Evolutionary conservation across 1,284 basidiomycete genomes (phyloP), one percentile per base, ranked within the genome.

Genomic region (Vanrija humicola): DNA sequence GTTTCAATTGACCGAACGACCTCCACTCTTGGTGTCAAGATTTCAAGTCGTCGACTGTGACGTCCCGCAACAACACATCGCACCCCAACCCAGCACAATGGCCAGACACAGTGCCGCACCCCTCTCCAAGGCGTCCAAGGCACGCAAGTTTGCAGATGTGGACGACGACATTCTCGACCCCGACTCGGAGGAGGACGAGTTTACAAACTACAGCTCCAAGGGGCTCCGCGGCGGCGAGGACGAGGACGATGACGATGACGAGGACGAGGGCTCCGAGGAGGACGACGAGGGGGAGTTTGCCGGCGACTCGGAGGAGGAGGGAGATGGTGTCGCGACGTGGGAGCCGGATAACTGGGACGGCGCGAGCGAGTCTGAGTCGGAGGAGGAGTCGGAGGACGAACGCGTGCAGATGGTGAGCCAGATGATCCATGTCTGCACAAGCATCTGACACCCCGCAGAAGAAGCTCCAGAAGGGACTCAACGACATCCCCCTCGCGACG

Each of bases 271-370:
- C 50, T 67, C 75, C 1, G 82, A 83, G 62, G 78, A 76, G 3
- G 81, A 81, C 4, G 77, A 82, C 28, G 74, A 83, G 38, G 79
- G 79, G 23, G 63, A 66, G 12, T 48, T 59, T 70, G 47, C 71
- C 72, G 42, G 70, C 73, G 43, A 61, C 25, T 29, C 64, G 51
- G 43, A 63, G n/a, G 69, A 66, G 26, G 63, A 66, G 26, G 63
- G 61, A 19, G 63, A 63, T 21, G 72, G 73, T 12, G 66, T 68
- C 12, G 70, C 65, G 5, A 52, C 57, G 42, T 77, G 67, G 64
- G 67, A 72, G 52, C 65, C 70, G 10, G 75, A 77, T 61, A 67
- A 73, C 19, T 72, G 74, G 69, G 66, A 64, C 29, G 64, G 74
- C 14, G 72, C 74, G 10, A 71, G 68, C 6, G 63, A 48, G 25